A percentile compares a stretch with the other conserved stretches of the same genome.
phyloP scores from a whole-genome alignment of 1,284 basidiomycete genomes.

The Irpex sp. region DNA sequence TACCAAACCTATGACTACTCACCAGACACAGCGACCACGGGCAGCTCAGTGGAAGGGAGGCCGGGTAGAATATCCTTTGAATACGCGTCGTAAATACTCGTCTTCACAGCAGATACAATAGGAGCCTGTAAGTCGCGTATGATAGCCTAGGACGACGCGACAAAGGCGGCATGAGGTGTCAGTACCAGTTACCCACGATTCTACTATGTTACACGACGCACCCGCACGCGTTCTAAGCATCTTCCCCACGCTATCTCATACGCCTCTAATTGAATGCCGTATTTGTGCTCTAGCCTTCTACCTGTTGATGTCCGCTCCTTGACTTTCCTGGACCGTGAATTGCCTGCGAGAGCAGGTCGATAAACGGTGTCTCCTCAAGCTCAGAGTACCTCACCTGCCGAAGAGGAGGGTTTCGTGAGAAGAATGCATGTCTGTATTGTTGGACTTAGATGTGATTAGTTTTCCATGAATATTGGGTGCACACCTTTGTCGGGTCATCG shows the following conservation, averaged over 20 bases:
- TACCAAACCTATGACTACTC: slow-evolving; percentile 15
- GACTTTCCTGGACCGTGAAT: not conserved
- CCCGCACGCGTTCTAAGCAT: slow-evolving; percentile 30
- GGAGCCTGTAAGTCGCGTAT: slow-evolving; percentile 24
- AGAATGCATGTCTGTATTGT: slow-evolving; percentile 9
- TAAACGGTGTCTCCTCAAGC: not conserved
- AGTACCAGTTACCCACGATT: not conserved
- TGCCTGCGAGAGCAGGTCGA: not conserved
- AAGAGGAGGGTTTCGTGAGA: not conserved
- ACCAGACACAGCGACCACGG: slow-evolving; percentile 57
- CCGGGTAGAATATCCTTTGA: slow-evolving; percentile 34
- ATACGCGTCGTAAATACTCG: slow-evolving; percentile 24
- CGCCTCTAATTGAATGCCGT: slow-evolving; percentile 25
- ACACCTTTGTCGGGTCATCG: slow-evolving; percentile 15
- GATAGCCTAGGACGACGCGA: slow-evolving; percentile 19
- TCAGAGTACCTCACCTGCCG: not conserved
- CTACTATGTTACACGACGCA: slow-evolving; percentile 14
- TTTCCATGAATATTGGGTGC: not conserved
- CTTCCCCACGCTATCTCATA: slow-evolving; percentile 29
- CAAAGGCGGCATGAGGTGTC: not conserved
- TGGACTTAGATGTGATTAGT: not conserved
- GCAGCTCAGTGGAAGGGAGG: slow-evolving; percentile 59
- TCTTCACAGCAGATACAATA: slow-evolving; percentile 20
- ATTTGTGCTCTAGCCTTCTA: slow-evolving; percentile 16
- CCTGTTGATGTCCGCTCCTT: not conserved